Evolutionary conservation across 441 rosid genomes (phyloP).

Genomic region (Codiaeum variegatum): DNA sequence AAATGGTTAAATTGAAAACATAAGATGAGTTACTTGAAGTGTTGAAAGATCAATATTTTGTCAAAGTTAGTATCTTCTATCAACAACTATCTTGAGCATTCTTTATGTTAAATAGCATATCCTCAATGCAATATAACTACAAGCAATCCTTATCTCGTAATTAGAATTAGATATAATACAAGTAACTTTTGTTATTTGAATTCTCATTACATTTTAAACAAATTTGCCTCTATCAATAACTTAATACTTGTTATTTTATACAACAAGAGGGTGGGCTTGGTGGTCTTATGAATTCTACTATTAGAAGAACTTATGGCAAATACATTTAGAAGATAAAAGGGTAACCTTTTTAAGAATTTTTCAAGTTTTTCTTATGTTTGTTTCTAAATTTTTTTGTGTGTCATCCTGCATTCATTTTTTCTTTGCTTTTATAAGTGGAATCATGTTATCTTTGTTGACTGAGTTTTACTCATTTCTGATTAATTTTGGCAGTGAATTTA

Average conservation of each 20-base stretch:
- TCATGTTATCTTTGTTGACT: not conserved
- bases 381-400: conserved; percentile 8
- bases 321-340: conserved; percentile 70
- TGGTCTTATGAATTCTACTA: conserved; percentile 95
- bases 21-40: conserved; percentile 85
- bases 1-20: conserved; percentile 64
- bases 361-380: not conserved
- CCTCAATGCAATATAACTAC: not conserved
- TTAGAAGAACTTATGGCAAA: conserved; percentile 46
- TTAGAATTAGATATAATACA: not conserved
- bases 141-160: conserved; percentile 1
- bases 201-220: not conserved
- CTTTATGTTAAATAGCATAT: not conserved
- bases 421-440: conserved; percentile 10
- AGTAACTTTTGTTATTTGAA: not conserved
- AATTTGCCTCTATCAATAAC: not conserved
- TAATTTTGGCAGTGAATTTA: not conserved
- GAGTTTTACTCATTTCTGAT: not conserved
- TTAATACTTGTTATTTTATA: conserved; percentile 19
- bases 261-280: conserved; percentile 99
- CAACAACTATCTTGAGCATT: conserved; percentile 10
- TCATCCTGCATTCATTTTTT: conserved; percentile 4
- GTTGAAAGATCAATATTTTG: conserved; percentile 52
- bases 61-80: conserved; percentile 45
- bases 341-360: conserved; percentile 28